Conservation (phyloP, 2,329 filamentous ascomycete species). For the Chrysosporium keratinophilum region DNA sequence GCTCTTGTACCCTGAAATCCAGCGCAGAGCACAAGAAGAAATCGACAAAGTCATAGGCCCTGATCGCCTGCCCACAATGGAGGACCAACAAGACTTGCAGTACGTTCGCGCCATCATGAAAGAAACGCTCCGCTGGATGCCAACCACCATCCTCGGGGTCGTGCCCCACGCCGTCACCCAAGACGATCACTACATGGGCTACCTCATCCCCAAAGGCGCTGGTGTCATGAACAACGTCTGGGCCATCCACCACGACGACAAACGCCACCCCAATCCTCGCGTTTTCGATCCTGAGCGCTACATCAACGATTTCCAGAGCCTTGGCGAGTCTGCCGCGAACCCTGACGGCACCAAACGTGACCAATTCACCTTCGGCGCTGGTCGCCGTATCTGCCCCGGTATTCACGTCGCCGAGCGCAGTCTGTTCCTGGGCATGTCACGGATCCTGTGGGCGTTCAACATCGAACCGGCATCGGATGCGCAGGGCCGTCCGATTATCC, state of each 20-base stretch:
- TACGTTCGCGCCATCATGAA: constrained; percentile 32
- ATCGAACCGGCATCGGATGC: constrained; percentile 12
- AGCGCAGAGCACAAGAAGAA: constrained; percentile 39
- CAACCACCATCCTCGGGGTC: constrained; percentile 20
- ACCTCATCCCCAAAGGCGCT: constrained; percentile 36
- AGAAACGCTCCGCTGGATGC: constrained; percentile 31
- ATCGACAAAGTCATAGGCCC: constrained; percentile 28
- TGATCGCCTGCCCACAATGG: constrained; percentile 26
- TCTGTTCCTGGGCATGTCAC: constrained; percentile 39
- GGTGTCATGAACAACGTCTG: constrained; percentile 42
- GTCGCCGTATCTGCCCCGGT: constrained; percentile 22
- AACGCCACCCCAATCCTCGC: constrained; percentile 29
- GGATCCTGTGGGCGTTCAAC: constrained; percentile 42
- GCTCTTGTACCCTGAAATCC: constrained; percentile 38
- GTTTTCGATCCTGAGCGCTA: constrained; percentile 28
- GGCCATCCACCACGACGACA: constrained; percentile 41
- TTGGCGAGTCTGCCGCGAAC: constrained; percentile 28
- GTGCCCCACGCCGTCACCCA: constrained; percentile 14
- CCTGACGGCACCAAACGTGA: constrained; percentile 25
- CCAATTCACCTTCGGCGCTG: constrained; percentile 32
- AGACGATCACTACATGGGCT: constrained; percentile 41
- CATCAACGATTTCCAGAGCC: constrained; percentile 15
- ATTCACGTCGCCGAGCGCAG: constrained; percentile 46
- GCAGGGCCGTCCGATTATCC: constrained; percentile 13
- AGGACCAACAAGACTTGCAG: constrained; percentile 30